Conservation (phyloP, 768 basidiomycete genomes). For the Auriculariales sp. region DNA sequence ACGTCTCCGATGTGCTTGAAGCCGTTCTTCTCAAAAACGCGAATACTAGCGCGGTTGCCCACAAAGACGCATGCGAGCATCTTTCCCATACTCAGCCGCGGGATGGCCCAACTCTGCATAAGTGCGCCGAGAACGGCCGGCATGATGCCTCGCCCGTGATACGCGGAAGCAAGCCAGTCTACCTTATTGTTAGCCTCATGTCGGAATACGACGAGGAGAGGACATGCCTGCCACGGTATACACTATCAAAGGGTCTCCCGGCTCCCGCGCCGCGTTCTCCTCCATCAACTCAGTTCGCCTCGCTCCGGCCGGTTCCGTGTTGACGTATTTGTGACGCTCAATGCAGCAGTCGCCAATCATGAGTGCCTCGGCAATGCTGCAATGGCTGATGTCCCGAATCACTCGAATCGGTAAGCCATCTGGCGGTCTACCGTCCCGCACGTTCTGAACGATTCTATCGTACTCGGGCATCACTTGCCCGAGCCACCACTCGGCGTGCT, state of each 20-base stretch:
- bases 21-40: background rate
- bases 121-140: background rate
- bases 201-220: background rate
- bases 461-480: conserved; percentile 10
- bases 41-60: background rate
- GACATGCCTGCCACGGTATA: conserved; percentile 35
- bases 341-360: conserved; percentile 34
- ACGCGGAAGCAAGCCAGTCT: background rate
- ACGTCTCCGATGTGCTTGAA: background rate
- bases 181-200: too few species aligned
- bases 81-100: background rate
- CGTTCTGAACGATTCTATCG: too few species aligned
- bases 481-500: conserved; percentile 27
- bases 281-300: too few species aligned
- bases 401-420: conserved; percentile 32
- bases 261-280: conserved; percentile 24
- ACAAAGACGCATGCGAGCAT: background rate
- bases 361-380: conserved; percentile 30
- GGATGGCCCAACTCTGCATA: background rate
- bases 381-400: conserved; percentile 38
- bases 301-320: conserved; percentile 20
- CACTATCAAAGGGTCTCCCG: conserved; percentile 39
- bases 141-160: background rate
- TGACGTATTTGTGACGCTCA: conserved; percentile 18
- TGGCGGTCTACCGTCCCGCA: too few species aligned